Conservation (phyloP, 768 basidiomycete genomes). For the Collybiopsis confluens region DNA sequence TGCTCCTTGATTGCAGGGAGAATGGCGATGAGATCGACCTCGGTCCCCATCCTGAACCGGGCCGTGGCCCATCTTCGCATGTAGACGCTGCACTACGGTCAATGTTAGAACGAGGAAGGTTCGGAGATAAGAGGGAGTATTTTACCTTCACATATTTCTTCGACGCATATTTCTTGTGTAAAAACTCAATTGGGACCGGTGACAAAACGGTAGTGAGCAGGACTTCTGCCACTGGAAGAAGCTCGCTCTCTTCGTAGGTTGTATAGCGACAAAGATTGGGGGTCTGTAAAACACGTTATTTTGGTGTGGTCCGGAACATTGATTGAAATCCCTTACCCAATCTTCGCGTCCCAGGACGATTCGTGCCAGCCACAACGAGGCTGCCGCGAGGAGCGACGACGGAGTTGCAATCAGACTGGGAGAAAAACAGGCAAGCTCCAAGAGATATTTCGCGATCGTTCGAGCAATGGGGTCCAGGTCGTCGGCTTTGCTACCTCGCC, state of each 20-base stretch:
- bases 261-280: slow-evolving; percentile 92
- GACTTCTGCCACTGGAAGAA: slow-evolving; percentile 85
- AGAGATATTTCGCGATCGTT: slow-evolving; percentile 89
- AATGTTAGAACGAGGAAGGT: neutral
- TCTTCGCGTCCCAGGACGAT: slow-evolving; percentile 74
- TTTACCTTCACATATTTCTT: slow-evolving; percentile 84
- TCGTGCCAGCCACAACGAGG: slow-evolving; percentile 86
- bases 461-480: slow-evolving; percentile 90
- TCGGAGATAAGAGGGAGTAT: neutral
- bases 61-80: slow-evolving; percentile 6
- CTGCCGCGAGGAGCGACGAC: slow-evolving; percentile 85
- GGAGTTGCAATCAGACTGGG: slow-evolving; percentile 78
- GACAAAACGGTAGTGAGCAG: slow-evolving; percentile 87
- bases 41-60: neutral
- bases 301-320: neutral
- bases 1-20: slow-evolving; percentile 1
- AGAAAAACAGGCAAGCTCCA: slow-evolving; percentile 89
- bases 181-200: slow-evolving; percentile 74
- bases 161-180: slow-evolving; percentile 90
- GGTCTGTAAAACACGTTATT: slow-evolving; percentile 35
- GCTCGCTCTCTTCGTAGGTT: slow-evolving; percentile 78
- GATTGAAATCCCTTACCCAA: slow-evolving; percentile 73
- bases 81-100: slow-evolving; percentile 6
- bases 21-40: neutral
- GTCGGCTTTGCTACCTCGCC: slow-evolving; percentile 94